Evolutionary conservation across 1,284 basidiomycete genomes (phyloP).

Genomic region (Somion occarium): DNA sequence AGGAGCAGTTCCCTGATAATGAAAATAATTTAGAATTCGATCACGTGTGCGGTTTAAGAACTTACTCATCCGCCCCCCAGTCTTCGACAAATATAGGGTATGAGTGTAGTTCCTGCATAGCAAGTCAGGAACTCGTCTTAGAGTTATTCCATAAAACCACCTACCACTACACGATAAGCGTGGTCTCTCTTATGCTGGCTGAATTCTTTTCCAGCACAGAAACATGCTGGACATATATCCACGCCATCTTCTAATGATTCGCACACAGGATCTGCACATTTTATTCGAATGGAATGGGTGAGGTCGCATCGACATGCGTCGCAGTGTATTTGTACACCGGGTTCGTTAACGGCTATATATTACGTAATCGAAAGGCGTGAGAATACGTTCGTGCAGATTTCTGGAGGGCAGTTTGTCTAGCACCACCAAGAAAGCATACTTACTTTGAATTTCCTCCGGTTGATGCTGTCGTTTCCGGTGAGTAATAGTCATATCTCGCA

Average conservation of each 20-base stretch:
- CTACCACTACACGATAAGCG: constrained; percentile 89
- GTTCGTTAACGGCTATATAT: constrained; percentile 65
- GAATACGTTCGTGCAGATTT: constrained; percentile 24
- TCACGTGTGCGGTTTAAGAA: constrained; percentile 11
- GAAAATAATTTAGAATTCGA: not conserved
- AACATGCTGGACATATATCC: constrained; percentile 87
- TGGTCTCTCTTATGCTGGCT: constrained; percentile 85
- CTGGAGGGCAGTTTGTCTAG: constrained; percentile 20
- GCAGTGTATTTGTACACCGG: constrained; percentile 73
- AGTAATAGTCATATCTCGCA: constrained; percentile 60
- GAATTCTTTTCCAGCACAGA: constrained; percentile 90
- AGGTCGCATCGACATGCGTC: constrained; percentile 71
- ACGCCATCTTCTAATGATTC: constrained; percentile 66
- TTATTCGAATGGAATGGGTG: constrained; percentile 88
- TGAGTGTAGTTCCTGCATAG: constrained; percentile 82
- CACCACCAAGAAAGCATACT: constrained; percentile 26
- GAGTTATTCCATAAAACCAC: constrained; percentile 18
- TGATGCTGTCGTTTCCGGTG: constrained; percentile 69
- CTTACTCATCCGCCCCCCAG: constrained; percentile 97
- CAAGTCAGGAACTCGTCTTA: constrained; percentile 1
- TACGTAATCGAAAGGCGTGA: constrained; percentile 37
- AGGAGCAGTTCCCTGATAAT: constrained; percentile 77
- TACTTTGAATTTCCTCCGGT: constrained; percentile 73
- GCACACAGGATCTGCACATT: constrained; percentile 82
- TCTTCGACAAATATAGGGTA: constrained; percentile 94